Conservation (phyloP, 2,329 filamentous ascomycete species). For the Aspergillus fumigatiaffinis region DNA sequence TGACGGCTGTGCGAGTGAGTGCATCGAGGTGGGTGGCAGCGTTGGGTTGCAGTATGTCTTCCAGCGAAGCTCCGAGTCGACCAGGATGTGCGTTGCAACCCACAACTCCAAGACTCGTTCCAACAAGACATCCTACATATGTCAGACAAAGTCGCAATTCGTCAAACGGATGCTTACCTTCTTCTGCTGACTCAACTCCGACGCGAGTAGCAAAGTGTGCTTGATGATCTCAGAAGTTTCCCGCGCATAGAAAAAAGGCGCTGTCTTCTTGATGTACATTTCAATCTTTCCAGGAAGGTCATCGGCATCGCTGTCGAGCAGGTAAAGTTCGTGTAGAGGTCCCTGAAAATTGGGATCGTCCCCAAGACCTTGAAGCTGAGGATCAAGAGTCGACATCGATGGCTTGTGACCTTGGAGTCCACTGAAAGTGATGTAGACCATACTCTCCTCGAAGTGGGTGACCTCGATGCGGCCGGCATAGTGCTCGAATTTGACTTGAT, state of each 20-base stretch:
- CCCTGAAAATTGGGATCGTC: conserved; percentile 37
- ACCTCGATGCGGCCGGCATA: conserved; percentile 52
- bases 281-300: conserved; percentile 52
- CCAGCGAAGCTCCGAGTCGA: conserved; percentile 47
- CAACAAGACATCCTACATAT: conserved; percentile 43
- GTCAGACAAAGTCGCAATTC: conserved; percentile 9
- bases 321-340: conserved; percentile 40
- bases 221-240: conserved; percentile 52
- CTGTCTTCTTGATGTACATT: conserved; percentile 50
- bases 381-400: conserved; percentile 34
- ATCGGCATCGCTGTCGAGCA: conserved; percentile 49
- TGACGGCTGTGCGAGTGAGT: conserved; percentile 34
- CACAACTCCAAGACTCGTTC: conserved; percentile 53
- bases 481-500: conserved; percentile 46
- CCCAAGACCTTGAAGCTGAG: conserved; percentile 40
- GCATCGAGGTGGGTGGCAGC: conserved; percentile 32
- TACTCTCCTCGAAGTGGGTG: conserved; percentile 52
- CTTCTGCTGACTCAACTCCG: conserved; percentile 36
- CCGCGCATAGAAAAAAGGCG: conserved; percentile 43
- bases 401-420: conserved; percentile 38
- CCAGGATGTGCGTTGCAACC: conserved; percentile 53
- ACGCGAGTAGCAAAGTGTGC: conserved; percentile 42
- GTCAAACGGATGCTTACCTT: conserved; percentile 25
- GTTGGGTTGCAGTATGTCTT: conserved; percentile 48
- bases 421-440: conserved; percentile 47